Conservation (phyloP, 169 alveolate genomes). For the Plasmodium malariae region DNA sequence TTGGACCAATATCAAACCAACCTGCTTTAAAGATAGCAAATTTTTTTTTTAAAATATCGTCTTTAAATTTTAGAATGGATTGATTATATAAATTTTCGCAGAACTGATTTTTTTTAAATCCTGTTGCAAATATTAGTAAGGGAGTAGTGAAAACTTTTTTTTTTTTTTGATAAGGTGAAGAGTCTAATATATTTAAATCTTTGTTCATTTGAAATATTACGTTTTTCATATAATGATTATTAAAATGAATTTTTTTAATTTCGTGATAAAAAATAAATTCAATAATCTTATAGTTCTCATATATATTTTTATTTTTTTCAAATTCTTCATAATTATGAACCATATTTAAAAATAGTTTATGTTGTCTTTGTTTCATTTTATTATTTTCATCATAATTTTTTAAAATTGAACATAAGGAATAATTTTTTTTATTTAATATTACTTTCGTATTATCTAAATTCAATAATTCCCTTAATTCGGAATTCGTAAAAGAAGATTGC, state of each 20-base stretch:
- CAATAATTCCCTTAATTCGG: slow-evolving; percentile 62
- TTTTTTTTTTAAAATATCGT: slow-evolving; percentile 17
- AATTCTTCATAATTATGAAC: slow-evolving; percentile 44
- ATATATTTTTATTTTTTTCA: slow-evolving; percentile 59
- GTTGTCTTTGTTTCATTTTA: slow-evolving; percentile 56
- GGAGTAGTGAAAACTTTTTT: slow-evolving; percentile 28
- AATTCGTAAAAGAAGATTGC: slow-evolving; percentile 64
- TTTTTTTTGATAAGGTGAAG: neutral
- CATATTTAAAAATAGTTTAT: slow-evolving; percentile 55
- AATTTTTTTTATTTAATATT: slow-evolving; percentile 48
- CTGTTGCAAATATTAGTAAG: slow-evolving; percentile 58
- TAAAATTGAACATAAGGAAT: slow-evolving; percentile 36
- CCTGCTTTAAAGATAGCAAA: slow-evolving; percentile 66
- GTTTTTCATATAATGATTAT: slow-evolving; percentile 26
- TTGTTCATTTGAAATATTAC: slow-evolving; percentile 45
- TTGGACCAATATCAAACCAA: slow-evolving; percentile 62
- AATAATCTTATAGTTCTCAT: slow-evolving; percentile 46
- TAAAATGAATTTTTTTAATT: slow-evolving; percentile 22
- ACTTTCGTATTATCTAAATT: slow-evolving; percentile 35
- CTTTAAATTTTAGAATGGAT: slow-evolving; percentile 30
- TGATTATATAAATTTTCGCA: slow-evolving; percentile 45
- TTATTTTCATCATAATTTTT: slow-evolving; percentile 45
- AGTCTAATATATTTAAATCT: slow-evolving; percentile 1
- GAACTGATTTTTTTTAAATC: slow-evolving; percentile 57
- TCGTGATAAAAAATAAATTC: slow-evolving; percentile 58